Evolutionary conservation across 495 filamentous ascomycete species (phyloP), one percentile per base, ranked within the genome.

Genomic region (Annulohypoxylon nitens): DNA sequence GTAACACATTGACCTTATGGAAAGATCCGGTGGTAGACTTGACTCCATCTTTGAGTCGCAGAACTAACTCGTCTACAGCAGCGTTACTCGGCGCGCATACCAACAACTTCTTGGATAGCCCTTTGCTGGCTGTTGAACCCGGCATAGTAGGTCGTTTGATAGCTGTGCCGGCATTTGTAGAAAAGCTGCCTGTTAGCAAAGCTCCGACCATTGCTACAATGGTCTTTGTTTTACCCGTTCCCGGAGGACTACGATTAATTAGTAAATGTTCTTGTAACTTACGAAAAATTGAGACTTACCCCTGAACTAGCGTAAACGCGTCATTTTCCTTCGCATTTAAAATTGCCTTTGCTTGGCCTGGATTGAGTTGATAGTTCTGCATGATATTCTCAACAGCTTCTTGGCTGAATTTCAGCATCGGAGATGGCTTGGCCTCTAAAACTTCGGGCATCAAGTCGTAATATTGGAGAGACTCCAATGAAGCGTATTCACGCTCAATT

Each of bases 11-110:
- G 69, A 97, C 83, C 71, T 90, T 91, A 70, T 92, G 90, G 5
- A 83, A 78, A 12, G 88, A 84, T 0, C 97, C 97, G 47, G 88
- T 88, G 59, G 88, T 82, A 0, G 93, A 94, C 76, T 91, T 97
- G 51, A 98, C 87, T 3, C 96, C 96, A 55, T 90, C 83, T 81
- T 96, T 98, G 74, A 99, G 89, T 81, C 96, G 90, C 79, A 98
- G 89, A 12, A 99, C 96, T 61, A 99, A 81, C 80, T 99, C 96
- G 78, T 99, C 96, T 2, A 98, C 96, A 25, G 96, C 96, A 4
- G 96, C 96, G 79, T 99, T 99, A 85, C 93, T 97, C 25, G 96
- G 96, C 25, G 96, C 96, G 74, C 96, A 99, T 23, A 99, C 91
- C 36, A 99, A 87, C 23, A 99, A 86, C 78, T 98, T 99, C 82